Base-by-base conservation (phyloP, 2,329 filamentous ascomycete species). In the Drechslera avenae region DNA sequence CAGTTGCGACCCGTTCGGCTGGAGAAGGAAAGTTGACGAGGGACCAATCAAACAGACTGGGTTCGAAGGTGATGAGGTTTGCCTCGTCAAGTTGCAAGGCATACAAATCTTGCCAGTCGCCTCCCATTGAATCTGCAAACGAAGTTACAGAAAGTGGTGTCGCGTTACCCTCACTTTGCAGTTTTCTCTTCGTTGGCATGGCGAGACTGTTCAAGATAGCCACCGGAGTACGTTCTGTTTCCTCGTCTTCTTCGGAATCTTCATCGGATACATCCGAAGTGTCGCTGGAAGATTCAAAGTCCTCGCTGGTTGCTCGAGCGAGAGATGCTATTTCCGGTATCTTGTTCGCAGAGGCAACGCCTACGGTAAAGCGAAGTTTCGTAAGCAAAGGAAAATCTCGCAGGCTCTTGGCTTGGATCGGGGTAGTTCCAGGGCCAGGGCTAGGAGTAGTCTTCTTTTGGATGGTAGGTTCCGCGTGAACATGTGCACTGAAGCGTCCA, bases 401-500 rank as follows among this genome's bases (percentile, higher is more conserved):
- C 5, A 69, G 33, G 46, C 62, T 68, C 26, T 65, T 63, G 1
- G 60, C 44, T 12, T 62, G 57, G 7, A 35, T 36, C 28, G 47
- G n/a, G 5, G 26, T 14, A 28, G 52, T 17, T 36, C 45, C 47
- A 35, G 28, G n/a, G 6, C 41, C 18, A 14, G 45, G 10, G 8
- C 36, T 39, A 26, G 39, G 13, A 9, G 34, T 32, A 12, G 45
- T 10, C 26, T 62, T 39, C 12, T 30, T 43, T n/a, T 62, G 60
- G 16, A 9, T 14, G 13, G 19, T n/a, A 16, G 17, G 34, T 16
- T 37, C 21, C n/a, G 16, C 37, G 16, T 45, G 30, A 12, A 51
- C 44, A 21, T 56, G 36, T 3, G 53, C n/a, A 14, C 60, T 64
- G 36, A 74, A 83, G 39, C 76, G 78, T 7, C 80, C 80, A 26